phyloP scores from a whole-genome alignment of 108 stramenopile species.

The Nitzschia putrida region DNA sequence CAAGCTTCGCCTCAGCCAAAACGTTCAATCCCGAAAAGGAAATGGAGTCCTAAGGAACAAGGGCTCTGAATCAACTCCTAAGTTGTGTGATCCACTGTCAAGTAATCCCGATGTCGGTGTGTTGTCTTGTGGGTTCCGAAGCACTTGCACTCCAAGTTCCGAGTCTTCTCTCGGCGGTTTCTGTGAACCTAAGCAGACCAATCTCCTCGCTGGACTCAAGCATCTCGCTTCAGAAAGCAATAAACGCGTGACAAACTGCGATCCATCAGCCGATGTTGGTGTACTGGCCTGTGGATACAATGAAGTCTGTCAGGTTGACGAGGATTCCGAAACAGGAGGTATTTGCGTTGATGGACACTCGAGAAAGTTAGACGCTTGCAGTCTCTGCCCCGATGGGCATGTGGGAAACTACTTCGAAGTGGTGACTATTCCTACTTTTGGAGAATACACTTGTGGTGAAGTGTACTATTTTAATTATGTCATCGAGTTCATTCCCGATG shows the following conservation, averaged over 20 bases:
- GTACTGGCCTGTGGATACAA: not conserved
- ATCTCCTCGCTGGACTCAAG: no score
- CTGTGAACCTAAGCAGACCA: not conserved
- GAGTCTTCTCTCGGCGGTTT: not conserved
- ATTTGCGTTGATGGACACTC: not conserved
- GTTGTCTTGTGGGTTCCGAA: not conserved
- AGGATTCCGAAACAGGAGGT: not conserved
- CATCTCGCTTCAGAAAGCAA: not conserved
- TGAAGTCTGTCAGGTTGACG: not conserved
- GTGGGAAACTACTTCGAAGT: not conserved
- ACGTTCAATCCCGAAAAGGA: not conserved
- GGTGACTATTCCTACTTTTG: not conserved
- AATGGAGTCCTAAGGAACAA: not conserved
- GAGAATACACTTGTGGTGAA: not conserved
- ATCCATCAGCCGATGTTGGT: conserved; percentile 10
- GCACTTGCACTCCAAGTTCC: not conserved
- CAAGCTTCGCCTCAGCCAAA: not conserved
- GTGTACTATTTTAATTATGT: not conserved
- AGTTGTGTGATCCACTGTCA: not conserved
- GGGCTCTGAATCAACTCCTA: not conserved
- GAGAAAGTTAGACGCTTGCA: not conserved
- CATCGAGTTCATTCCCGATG: not conserved
- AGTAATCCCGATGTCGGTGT: conserved; percentile 1
- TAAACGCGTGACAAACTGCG: not conserved
- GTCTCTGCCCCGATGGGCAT: not conserved